Conservation (phyloP, 1,284 basidiomycete genomes). For the Moesziomyces aphidis region DNA sequence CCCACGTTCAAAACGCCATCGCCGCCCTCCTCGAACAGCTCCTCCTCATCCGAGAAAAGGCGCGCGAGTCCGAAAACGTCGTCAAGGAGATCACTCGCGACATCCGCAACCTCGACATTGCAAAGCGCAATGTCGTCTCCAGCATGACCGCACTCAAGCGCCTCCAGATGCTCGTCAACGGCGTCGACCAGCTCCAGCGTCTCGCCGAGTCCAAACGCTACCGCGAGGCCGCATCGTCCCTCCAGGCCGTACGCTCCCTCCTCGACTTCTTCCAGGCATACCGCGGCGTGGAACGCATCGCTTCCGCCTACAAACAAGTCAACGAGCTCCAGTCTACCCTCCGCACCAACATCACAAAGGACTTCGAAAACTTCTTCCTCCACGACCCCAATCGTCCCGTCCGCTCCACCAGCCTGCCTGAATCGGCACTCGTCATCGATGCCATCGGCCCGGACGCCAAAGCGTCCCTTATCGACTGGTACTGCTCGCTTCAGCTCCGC, state of each 20-base stretch:
- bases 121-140: constrained; percentile 83
- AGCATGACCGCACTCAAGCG: constrained; percentile 92
- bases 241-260: constrained; percentile 61
- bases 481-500: constrained; percentile 88
- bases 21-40: constrained; percentile 82
- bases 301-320: constrained; percentile 55
- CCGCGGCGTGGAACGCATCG: constrained; percentile 56
- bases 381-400: constrained; percentile 50
- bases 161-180: constrained; percentile 73
- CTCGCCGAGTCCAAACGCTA: constrained; percentile 56
- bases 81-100: constrained; percentile 96
- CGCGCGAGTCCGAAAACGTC: constrained; percentile 81
- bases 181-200: constrained; percentile 59
- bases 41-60: constrained; percentile 90
- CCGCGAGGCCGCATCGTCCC: constrained; percentile 60
- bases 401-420: constrained; percentile 51
- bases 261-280: constrained; percentile 61
- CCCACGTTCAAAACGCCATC: constrained; percentile 35
- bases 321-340: constrained; percentile 52
- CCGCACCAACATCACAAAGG: constrained; percentile 52
- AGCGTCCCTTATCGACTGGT: constrained; percentile 84
- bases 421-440: constrained; percentile 63
- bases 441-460: constrained; percentile 61
- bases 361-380: constrained; percentile 61
- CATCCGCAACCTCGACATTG: constrained; percentile 91